phyloP scores from a whole-genome alignment of 495 filamentous ascomycete species.

The Haplographium delicatum region DNA sequence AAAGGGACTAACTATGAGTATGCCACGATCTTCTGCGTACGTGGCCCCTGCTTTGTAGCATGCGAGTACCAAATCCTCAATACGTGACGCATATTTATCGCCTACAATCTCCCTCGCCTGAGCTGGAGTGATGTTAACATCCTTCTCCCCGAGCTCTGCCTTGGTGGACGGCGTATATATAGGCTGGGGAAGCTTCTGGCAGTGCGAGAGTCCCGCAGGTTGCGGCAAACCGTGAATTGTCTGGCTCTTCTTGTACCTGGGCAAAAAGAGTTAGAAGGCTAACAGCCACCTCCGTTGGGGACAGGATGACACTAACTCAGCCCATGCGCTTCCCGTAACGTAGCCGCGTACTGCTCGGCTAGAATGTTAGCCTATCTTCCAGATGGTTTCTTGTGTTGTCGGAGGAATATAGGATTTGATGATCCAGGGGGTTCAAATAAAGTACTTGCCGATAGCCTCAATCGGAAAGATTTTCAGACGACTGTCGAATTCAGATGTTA shows the following conservation, averaged over 20 bases:
- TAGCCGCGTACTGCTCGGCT: conserved; percentile 95
- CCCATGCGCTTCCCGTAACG: conserved; percentile 90
- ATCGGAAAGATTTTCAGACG: conserved; percentile 76
- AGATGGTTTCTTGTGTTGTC: too few relatives aligned
- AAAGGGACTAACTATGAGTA: too few relatives aligned
- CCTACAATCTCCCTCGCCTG: conserved; percentile 68
- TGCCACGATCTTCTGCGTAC: conserved; percentile 72
- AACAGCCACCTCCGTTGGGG: too few relatives aligned
- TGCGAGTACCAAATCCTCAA: conserved; percentile 65
- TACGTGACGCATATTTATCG: conserved; percentile 62
- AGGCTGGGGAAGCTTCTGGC: conserved; percentile 63
- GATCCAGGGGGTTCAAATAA: too few relatives aligned
- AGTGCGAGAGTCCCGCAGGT: conserved; percentile 62
- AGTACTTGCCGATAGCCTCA: conserved; percentile 83
- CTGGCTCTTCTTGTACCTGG: conserved; percentile 60
- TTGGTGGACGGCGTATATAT: conserved; percentile 92
- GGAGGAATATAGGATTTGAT: too few relatives aligned
- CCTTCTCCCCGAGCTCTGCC: conserved; percentile 74
- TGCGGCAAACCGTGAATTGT: conserved; percentile 78
- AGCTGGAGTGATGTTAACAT: conserved; percentile 84
- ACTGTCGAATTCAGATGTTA: too few relatives aligned
- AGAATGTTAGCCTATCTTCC: too few relatives aligned
- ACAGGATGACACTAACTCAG: too few relatives aligned
- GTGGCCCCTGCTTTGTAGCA: conserved; percentile 69
- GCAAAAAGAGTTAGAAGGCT: too few relatives aligned